phyloP scores from a whole-genome alignment of 108 stramenopile species.

The Licmophora abbreviata region DNA sequence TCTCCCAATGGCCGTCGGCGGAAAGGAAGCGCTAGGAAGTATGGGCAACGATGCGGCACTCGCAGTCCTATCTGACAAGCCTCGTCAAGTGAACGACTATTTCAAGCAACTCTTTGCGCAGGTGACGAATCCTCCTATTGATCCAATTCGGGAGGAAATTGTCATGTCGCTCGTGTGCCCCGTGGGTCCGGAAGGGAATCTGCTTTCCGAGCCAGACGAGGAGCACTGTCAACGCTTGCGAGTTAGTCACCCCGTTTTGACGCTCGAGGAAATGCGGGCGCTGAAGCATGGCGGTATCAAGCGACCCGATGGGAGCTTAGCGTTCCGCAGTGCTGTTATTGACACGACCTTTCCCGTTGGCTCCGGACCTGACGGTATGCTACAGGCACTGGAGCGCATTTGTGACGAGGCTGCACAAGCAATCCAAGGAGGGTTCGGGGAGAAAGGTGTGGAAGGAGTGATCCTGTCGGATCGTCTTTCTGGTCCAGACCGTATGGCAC shows the following conservation, averaged over 20 bases:
- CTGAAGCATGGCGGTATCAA: constrained; percentile 77
- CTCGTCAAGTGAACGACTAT: constrained; percentile 90
- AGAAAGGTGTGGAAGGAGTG: constrained; percentile 78
- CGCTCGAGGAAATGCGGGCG: constrained; percentile 89
- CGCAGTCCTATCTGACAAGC: constrained; percentile 89
- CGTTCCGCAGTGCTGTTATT: constrained; percentile 76
- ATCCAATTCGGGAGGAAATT: constrained; percentile 96
- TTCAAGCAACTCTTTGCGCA: constrained; percentile 99
- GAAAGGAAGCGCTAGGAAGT: constrained; percentile 92
- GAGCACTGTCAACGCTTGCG: constrained; percentile 83
- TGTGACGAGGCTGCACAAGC: constrained; percentile 89
- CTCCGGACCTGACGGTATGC: constrained; percentile 85
- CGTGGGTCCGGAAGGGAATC: constrained; percentile 91
- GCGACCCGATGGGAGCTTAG: constrained; percentile 46
- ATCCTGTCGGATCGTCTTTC: constrained; percentile 85
- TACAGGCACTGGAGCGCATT: constrained; percentile 88
- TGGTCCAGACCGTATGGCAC: constrained; percentile 83
- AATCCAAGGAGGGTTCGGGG: constrained; percentile 76
- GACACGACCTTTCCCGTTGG: constrained; percentile 88
- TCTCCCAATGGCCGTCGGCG: constrained; percentile 86
- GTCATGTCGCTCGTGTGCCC: constrained; percentile 97
- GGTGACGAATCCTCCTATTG: constrained; percentile 98
- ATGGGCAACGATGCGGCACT: constrained; percentile 98
- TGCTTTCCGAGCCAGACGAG: constrained; percentile 63
- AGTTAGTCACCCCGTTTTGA: constrained; percentile 86